Conservation (phyloP, 768 basidiomycete species). For the Nidularia sp. region DNA sequence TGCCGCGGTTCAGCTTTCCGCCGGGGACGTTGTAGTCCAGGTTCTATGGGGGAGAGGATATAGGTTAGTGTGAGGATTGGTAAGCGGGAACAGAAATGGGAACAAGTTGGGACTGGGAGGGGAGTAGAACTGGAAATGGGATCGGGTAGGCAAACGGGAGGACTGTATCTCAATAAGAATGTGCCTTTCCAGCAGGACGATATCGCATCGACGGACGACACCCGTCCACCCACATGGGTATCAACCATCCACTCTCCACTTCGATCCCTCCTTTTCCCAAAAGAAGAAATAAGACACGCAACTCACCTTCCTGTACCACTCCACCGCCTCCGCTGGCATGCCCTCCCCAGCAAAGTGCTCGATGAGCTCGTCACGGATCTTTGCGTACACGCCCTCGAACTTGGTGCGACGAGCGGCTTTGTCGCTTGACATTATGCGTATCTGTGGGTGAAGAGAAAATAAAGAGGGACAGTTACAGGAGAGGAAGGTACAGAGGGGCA, state of each 20-base stretch:
- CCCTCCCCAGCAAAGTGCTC: slow-evolving; percentile 60
- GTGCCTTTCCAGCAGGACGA: no score
- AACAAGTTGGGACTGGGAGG: no score
- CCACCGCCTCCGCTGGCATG: slow-evolving; percentile 80
- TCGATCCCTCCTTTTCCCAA: background rate
- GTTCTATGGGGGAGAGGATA: slow-evolving; percentile 40
- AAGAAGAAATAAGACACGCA: background rate
- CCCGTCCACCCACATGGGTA: no score
- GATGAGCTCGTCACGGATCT: slow-evolving; percentile 76
- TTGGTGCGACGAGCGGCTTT: slow-evolving; percentile 48
- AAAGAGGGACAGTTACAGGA: no score
- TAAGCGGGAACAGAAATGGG: no score
- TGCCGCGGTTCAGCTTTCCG: slow-evolving; percentile 94
- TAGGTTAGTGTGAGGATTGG: no score
- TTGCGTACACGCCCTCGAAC: slow-evolving; percentile 71
- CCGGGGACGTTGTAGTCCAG: slow-evolving; percentile 94
- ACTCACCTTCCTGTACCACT: slow-evolving; percentile 81
- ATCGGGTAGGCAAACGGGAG: no score
- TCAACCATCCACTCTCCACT: no score
- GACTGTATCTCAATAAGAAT: no score
- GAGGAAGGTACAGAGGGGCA: no score
- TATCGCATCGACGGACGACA: no score
- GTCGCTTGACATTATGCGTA: slow-evolving; percentile 14
- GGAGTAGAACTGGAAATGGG: no score
- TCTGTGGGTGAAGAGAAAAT: background rate